Evolutionary conservation across 2,329 filamentous ascomycete species (phyloP), one percentile per base, ranked within the genome.

Genomic region (Cercospora brassicicola): DNA sequence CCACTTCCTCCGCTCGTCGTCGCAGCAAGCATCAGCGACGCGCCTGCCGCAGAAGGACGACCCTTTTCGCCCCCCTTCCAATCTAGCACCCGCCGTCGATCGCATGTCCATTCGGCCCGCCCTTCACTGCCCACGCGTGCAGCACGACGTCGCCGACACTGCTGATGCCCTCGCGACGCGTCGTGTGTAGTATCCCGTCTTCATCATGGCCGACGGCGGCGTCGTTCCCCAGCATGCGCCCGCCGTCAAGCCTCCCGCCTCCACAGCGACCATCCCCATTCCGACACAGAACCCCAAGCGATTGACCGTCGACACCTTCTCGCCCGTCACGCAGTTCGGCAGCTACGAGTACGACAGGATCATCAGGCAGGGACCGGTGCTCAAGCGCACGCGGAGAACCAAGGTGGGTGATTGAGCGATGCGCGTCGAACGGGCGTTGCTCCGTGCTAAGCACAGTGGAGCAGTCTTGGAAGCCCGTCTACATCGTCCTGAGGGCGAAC

Each of bases 281-380:
- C 28, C 55, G 33, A 48, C 9, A 10, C 63, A 33, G 26, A 59
- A 60, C 28, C 23, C 55, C 23, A 59, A 57, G 33, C 62, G 53
- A 36, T 30, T 60, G 55, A 39, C 63, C 7, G 39, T 90, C 53
- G 88, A 91, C 72, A 85, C 89, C 15, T 89, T 93, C 76, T 95
- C 92, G 31, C 92, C 93, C 4, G 93, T 98, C 71, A 96, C 94
- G 78, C 90, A 96, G 80, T 94, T 96, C 80, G 95, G 95, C 70
- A 95, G 93, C 80, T 99, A 97, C 79, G 94, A 95, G 76, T 96
- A 96, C 76, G 95, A 99, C 80, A 90, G 93, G 61, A 92, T 98
- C 65, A 87, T 98, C 79, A 98, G 96, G 82, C 89, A 90, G 66
- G 94, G 94, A 67, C 91, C 90, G 73, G 89, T 97, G 45, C 87